Percentiles rank a stretch among this genome's conserved stretches.
These are phyloP conservation scores for Stereocaulon alpinum DNA, from an alignment of 495 filamentous ascomycete genomes.

Conservation along the genomic window DNA sequence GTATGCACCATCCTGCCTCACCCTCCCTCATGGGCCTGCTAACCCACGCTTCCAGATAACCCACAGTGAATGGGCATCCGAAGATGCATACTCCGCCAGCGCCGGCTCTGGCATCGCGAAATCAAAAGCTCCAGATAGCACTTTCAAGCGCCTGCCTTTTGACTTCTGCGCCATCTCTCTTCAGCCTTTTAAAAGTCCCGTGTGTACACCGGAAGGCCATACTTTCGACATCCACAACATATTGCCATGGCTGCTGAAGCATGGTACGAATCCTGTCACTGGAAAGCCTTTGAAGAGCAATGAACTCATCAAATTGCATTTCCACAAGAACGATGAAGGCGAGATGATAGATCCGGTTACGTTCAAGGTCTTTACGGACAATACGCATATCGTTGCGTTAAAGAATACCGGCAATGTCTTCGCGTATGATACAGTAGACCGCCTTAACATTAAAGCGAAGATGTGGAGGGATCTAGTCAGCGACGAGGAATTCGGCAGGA, in stretches of 20 bases:
- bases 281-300: slow-evolving; percentile 65
- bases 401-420: slow-evolving; percentile 89
- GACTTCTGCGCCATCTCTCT: slow-evolving; percentile 96
- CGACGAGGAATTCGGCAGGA: slow-evolving; percentile 76
- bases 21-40: not conserved
- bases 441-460: slow-evolving; percentile 95
- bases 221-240: slow-evolving; percentile 86
- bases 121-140: slow-evolving; percentile 41
- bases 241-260: slow-evolving; percentile 83
- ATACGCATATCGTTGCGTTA: slow-evolving; percentile 90
- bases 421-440: slow-evolving; percentile 86
- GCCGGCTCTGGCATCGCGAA: slow-evolving; percentile 55
- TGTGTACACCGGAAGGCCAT: slow-evolving; percentile 67
- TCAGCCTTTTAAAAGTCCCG: slow-evolving; percentile 80
- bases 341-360: slow-evolving; percentile 95
- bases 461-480: slow-evolving; percentile 88
- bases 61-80: slow-evolving; percentile 90
- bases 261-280: slow-evolving; percentile 80
- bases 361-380: slow-evolving; percentile 95
- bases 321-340: slow-evolving; percentile 84
- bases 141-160: slow-evolving; percentile 87
- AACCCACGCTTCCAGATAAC: slow-evolving; percentile 51
- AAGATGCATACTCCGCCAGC: slow-evolving; percentile 71
- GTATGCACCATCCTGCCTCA: slow-evolving; percentile 32
- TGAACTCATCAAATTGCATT: slow-evolving; percentile 84